Evolutionary conservation across 2,329 filamentous ascomycete species (phyloP).

Genomic region (Pseudocercospora ulei): DNA sequence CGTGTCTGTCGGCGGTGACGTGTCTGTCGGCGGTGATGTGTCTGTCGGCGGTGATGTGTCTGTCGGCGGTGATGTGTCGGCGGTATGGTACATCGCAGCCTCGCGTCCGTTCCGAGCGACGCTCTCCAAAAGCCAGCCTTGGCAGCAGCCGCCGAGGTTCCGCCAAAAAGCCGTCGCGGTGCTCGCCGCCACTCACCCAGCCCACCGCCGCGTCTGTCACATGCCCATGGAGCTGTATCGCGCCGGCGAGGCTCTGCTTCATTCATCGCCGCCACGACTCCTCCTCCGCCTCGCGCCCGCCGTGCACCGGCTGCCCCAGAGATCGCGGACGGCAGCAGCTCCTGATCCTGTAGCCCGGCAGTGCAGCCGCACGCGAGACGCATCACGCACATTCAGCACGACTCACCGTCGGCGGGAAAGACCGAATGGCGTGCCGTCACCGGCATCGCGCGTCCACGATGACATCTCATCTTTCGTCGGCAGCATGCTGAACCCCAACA

Average conservation of each 20-base stretch:
- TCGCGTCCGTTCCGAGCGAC: too few species aligned
- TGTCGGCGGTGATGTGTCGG: too few species aligned
- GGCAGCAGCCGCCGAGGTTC: conserved; percentile 3
- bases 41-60: not conserved
- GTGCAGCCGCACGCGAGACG: conserved; percentile 13
- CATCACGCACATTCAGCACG: conserved; percentile 23
- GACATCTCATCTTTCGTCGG: conserved; percentile 29
- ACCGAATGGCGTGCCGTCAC: conserved; percentile 16
- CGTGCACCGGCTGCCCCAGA: conserved; percentile 14
- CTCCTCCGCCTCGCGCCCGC: conserved; percentile 23
- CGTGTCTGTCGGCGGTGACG: too few species aligned
- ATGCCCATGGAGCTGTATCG: conserved; percentile 30
- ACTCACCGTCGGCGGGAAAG: conserved; percentile 15
- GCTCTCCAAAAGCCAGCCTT: conserved; percentile 2
- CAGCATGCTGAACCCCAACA: conserved; percentile 27
- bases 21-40: too few species aligned
- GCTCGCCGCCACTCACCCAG: conserved; percentile 2
- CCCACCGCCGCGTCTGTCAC: conserved; percentile 2
- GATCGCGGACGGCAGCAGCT: conserved; percentile 7
- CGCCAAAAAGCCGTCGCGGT: conserved; percentile 1
- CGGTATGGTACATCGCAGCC: too few species aligned
- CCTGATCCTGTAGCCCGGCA: conserved; percentile 16
- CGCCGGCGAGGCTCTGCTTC: conserved; percentile 29
- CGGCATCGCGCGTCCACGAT: conserved; percentile 18
- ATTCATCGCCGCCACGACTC: conserved; percentile 24